Evolutionary conservation across 179 eudicot genomes (phyloP).

Genomic region (Spergularia azorica): DNA sequence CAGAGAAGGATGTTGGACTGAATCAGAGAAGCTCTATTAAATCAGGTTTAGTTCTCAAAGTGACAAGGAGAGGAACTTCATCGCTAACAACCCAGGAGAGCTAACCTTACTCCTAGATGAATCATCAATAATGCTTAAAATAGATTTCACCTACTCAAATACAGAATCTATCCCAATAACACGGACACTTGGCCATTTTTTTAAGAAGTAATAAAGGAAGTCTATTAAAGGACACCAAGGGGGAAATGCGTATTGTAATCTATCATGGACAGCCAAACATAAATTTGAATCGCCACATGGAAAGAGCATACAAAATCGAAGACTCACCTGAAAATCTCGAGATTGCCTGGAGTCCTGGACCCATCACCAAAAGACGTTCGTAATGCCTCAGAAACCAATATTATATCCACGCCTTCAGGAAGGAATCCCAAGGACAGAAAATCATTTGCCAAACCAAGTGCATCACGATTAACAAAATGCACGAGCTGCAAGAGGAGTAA

Average conservation of each 20-base stretch:
- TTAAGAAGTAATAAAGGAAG: too few relatives aligned
- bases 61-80: too few relatives aligned
- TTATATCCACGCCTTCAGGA: conserved; percentile 79
- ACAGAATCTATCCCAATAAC: too few relatives aligned
- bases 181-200: too few relatives aligned
- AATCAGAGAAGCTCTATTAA: too few relatives aligned
- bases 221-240: too few relatives aligned
- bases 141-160: too few relatives aligned
- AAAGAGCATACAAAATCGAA: neutral
- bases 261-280: neutral
- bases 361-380: conserved; percentile 86
- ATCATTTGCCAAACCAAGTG: conserved; percentile 91
- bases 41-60: too few relatives aligned
- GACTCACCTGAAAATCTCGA: conserved; percentile 82
- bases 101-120: too few relatives aligned
- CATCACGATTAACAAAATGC: conserved; percentile 98
- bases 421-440: conserved; percentile 90
- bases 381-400: conserved; percentile 80
- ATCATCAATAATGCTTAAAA: too few relatives aligned
- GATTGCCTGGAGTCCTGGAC: conserved; percentile 49
- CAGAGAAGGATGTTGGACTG: too few relatives aligned
- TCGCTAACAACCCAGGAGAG: too few relatives aligned
- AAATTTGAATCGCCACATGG: neutral
- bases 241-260: neutral
- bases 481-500: conserved; percentile 63